Base-by-base conservation (phyloP, 805 yeast genomes). In the Saturnispora dispora region DNA sequence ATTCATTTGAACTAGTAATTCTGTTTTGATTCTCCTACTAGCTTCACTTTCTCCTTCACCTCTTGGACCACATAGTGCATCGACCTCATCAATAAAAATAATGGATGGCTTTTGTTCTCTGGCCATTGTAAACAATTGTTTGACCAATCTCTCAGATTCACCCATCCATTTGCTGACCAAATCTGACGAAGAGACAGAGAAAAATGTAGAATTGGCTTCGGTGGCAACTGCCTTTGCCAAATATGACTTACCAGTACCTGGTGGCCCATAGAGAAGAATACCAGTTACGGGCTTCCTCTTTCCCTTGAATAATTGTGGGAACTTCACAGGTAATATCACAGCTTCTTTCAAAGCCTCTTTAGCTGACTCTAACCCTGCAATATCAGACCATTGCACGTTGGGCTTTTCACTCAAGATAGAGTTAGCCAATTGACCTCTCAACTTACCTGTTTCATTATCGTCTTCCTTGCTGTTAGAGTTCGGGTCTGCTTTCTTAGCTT, bases 81-180 rank as follows among this genome's bases (percentile, higher is more conserved):
- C 99, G 35, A 93, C 97, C 68, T 93, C 99, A 71, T 93, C 99
- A 51, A 93, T 93, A 67, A 93, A 93, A 47, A 93, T 93, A 58
- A 93, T 95, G 0, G 96, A 82, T 1, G 99, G 99, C 63, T 88
- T 90, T 63, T 84, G 86, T 66, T 93, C 99, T 57, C 99, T 77
- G 5, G 99, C 99, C 96, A 91, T 88, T 33, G 84, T 78, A 69
- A 93, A 93, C 56, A 93, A 75, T 64, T 93, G 97, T 67, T 91
- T 93, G 27, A 93, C 98, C 52, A 93, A 78, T 68, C 98, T 81
- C 68, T 93, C 99, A 25, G 95, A 83, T 67, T 93, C 99, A 60
- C 99, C 99, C 97, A 91, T 91, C 99, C 99, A 93, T 68, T 93
- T 93, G 58, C 95, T 85, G 3, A 93, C 98, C 60, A 93, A 76